These are phyloP conservation scores for Penicillium hesseltinei DNA, from an alignment of 2,329 filamentous ascomycete species.

Conservation along the genomic window DNA sequence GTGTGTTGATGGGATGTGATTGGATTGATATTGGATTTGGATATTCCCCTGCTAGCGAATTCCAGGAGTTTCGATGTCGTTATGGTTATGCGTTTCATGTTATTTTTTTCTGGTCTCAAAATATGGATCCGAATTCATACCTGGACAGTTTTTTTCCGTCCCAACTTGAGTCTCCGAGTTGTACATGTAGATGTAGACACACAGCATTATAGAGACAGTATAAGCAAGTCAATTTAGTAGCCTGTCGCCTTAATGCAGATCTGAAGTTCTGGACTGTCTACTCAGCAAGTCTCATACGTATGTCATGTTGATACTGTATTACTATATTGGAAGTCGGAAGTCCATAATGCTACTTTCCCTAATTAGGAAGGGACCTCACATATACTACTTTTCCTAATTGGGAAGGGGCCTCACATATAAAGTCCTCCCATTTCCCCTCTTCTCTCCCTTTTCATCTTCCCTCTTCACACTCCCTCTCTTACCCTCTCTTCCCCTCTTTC, in stretches of 20 bases:
- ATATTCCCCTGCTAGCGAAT: slow-evolving; percentile 8
- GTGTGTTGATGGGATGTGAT: slow-evolving; percentile 4
- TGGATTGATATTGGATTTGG: slow-evolving; percentile 8
- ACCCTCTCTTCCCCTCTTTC: not conserved
- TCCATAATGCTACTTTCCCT: not conserved
- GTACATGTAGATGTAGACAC: not conserved
- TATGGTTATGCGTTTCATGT: slow-evolving; percentile 12
- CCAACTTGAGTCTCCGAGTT: not conserved
- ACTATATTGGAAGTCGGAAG: not conserved
- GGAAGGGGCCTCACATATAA: not conserved
- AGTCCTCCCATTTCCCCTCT: not conserved
- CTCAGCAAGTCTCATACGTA: not conserved
- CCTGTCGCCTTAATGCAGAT: not conserved
- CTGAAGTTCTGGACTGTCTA: too few species aligned
- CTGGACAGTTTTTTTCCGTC: not conserved
- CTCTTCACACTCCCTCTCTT: not conserved
- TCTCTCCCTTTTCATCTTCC: not conserved
- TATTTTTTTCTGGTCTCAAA: not conserved
- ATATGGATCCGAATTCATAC: not conserved
- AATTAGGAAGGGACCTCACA: not conserved
- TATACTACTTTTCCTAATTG: not conserved
- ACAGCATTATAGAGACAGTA: not conserved
- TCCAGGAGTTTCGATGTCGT: slow-evolving; percentile 10
- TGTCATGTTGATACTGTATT: not conserved
- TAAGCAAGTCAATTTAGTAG: not conserved